Conservation (phyloP, 148 eudicot genomes). For the Silene latifolia region DNA sequence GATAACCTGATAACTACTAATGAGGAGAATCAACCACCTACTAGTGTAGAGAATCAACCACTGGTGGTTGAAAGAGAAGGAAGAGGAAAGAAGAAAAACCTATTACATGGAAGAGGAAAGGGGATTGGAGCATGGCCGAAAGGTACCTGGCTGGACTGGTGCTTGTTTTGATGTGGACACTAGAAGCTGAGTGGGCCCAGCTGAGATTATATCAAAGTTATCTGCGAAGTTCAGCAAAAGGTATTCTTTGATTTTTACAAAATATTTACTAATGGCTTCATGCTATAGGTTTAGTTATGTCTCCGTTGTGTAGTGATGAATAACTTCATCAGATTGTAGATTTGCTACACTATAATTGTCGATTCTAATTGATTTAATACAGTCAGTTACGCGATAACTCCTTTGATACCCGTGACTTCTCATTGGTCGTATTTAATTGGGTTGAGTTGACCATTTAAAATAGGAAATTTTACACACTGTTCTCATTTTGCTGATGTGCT, state of each 20-base stretch:
- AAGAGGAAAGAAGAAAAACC: conserved; percentile 69
- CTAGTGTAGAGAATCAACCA: conserved; percentile 35
- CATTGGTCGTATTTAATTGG: not conserved
- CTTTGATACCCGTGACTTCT: conserved; percentile 4
- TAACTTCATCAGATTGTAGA: not conserved
- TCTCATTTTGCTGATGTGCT: not conserved
- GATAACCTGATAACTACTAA: conserved; percentile 25
- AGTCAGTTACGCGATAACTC: not conserved
- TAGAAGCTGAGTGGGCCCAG: conserved; percentile 34
- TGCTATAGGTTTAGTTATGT: conserved; percentile 12
- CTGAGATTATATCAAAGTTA: not conserved
- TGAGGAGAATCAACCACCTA: conserved; percentile 32
- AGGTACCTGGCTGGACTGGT: conserved; percentile 90
- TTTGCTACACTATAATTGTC: not conserved
- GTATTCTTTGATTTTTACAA: not conserved
- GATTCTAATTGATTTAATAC: not conserved
- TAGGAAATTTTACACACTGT: not conserved
- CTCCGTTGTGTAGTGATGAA: conserved; percentile 22
- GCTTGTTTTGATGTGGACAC: conserved; percentile 85
- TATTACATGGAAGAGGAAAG: conserved; percentile 58
- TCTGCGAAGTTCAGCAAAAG: conserved; percentile 9
- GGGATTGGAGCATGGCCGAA: conserved; percentile 77
- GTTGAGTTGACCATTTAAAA: not conserved
- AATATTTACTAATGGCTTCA: conserved; percentile 1
- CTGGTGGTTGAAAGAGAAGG: conserved; percentile 49